These are phyloP conservation scores for Pestalotiopsis sp. DNA, from an alignment of 2,329 filamentous ascomycete genomes.

Conservation along the genomic window DNA sequence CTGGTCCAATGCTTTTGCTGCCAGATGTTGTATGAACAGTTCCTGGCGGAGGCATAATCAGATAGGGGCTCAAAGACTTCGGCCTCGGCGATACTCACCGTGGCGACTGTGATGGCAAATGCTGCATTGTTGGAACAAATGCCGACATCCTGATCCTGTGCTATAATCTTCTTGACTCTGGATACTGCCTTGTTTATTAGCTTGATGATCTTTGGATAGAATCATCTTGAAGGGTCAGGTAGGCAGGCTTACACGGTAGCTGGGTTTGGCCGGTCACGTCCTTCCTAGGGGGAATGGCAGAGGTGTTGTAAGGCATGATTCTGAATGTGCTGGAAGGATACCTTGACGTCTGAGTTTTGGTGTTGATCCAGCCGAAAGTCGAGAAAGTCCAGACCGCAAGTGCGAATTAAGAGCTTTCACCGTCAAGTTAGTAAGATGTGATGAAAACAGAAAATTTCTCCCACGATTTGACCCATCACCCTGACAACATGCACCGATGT, in stretches of 20 bases:
- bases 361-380: neutral
- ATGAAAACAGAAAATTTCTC: neutral
- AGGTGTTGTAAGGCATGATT: constrained; percentile 87
- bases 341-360: neutral
- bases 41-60: constrained; percentile 56
- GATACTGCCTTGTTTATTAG: constrained; percentile 63
- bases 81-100: constrained; percentile 55
- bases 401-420: neutral
- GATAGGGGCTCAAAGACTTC: neutral
- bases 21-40: constrained; percentile 92
- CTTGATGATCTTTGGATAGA: neutral
- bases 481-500: neutral
- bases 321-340: neutral
- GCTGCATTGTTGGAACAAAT: constrained; percentile 92
- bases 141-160: constrained; percentile 80
- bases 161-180: constrained; percentile 93
- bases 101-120: constrained; percentile 90
- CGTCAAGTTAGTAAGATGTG: neutral
- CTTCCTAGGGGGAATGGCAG: constrained; percentile 76
- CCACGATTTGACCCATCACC: neutral
- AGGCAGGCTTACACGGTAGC: constrained; percentile 71
- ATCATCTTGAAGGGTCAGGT: neutral
- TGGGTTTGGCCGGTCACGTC: constrained; percentile 85
- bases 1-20: constrained; percentile 82
- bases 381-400: neutral